Base-by-base conservation (phyloP, 495 filamentous ascomycete species). In the Hypoxylon lenormandii region DNA sequence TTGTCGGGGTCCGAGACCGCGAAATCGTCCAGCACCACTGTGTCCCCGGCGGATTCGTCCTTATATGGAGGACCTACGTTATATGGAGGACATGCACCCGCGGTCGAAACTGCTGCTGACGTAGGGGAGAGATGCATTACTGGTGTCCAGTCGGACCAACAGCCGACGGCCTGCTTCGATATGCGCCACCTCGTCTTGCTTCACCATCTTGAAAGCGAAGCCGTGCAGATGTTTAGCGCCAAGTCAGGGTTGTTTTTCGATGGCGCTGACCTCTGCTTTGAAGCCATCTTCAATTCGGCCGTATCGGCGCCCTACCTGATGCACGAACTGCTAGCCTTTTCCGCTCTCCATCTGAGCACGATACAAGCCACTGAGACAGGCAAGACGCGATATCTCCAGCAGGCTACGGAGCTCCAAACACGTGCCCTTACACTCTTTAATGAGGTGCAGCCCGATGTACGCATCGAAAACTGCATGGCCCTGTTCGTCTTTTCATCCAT, bases 401-500 rank as follows among this genome's bases (percentile, higher is more conserved):
- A 81, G 40, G 77, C 83, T 5, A 76, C 77, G 7, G 59, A 76
- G 22, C 76, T 85, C 0, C 82, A 83, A 42, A 78, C 77, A 0
- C 74, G 80, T 7, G 80, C 80, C 13, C 68, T 84, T 3, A 63
- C 66, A 0, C 58, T 72, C 7, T 82, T 80, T 68, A 81, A 81
- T 37, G 23, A 23, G 4, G 52, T 50, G 4, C 49, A 57, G 2
- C 50, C 47, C 10, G 63, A 75, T 1, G 30, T 79, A 0, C 75
- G 69, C 5, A 58, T 67, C 0, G 72, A 80, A 3, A 82, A 74
- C n/a, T 80, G 83, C 43, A 63, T 82, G 5, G 74, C 81, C 0
- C 54, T 77, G 2, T 82, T 86, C 46, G 47, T 87, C n/a, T 88
- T 86, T 58, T 82, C 84, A 0, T 71, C 74, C 1, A 8, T 80